These are phyloP conservation scores for Vigna reflexopilosa DNA, from an alignment of 306 rosid genomes.

Conservation along the genomic window DNA sequence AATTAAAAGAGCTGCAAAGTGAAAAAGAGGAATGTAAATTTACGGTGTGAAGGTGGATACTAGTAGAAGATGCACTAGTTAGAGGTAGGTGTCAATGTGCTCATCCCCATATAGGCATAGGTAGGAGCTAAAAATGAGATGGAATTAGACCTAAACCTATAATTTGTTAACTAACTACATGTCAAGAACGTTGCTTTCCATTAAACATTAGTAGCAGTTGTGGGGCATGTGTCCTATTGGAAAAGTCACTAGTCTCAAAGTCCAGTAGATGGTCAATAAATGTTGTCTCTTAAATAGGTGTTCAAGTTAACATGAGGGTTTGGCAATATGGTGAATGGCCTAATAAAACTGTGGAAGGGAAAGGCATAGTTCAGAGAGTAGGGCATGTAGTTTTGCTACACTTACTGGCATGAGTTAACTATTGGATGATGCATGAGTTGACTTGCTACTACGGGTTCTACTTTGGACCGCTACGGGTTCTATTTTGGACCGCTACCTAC, in stretches of 20 bases:
- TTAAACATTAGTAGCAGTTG: constrained; percentile 33
- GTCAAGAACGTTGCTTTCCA: constrained; percentile 44
- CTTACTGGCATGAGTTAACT: background rate
- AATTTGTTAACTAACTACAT: constrained; percentile 44
- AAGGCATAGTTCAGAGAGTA: constrained; percentile 36
- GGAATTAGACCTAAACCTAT: constrained; percentile 27
- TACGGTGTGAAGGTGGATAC: background rate
- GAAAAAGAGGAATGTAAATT: background rate
- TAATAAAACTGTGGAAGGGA: constrained; percentile 36
- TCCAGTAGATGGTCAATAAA: constrained; percentile 25
- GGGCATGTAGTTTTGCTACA: constrained; percentile 21
- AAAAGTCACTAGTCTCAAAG: constrained; percentile 31
- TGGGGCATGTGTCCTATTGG: constrained; percentile 38
- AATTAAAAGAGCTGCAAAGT: background rate
- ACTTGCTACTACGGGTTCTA: too few species aligned
- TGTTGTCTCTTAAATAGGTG: constrained; percentile 7
- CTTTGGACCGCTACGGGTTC: too few species aligned
- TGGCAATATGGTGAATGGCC: constrained; percentile 25
- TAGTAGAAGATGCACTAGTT: background rate
- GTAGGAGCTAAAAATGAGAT: constrained; percentile 26
- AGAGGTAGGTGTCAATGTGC: constrained; percentile 24
- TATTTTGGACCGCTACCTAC: too few species aligned
- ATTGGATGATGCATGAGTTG: too few species aligned
- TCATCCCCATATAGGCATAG: constrained; percentile 31
- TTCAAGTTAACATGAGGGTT: constrained; percentile 24